Evolutionary conservation across 23 red algal species (phyloP).

Genomic region (Agarophyton chilense): DNA sequence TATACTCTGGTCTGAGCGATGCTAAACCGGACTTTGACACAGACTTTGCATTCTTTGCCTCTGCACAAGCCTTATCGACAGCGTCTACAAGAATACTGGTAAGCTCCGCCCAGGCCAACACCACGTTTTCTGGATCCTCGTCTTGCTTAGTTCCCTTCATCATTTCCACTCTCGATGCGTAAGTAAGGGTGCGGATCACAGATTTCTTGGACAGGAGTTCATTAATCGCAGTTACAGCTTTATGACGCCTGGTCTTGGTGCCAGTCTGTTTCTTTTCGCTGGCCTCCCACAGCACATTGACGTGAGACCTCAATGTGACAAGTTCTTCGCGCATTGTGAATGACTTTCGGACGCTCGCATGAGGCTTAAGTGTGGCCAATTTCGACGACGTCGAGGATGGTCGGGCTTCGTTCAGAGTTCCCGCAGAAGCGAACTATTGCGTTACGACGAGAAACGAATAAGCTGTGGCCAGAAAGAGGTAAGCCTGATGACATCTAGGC

Average conservation of each 20-base stretch:
- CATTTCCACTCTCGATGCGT: slow-evolving; percentile 53
- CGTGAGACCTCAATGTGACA: slow-evolving; percentile 23
- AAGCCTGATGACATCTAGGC: too few relatives aligned
- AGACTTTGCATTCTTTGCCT: slow-evolving; percentile 34
- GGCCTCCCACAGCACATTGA: slow-evolving; percentile 38
- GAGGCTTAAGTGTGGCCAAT: too few relatives aligned
- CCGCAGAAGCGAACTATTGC: too few relatives aligned
- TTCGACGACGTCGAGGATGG: not conserved
- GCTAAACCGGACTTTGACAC: slow-evolving; percentile 29
- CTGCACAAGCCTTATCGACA: slow-evolving; percentile 34
- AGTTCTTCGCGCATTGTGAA: slow-evolving; percentile 17
- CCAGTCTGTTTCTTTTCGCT: slow-evolving; percentile 7
- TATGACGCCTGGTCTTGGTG: slow-evolving; percentile 40
- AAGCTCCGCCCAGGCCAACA: slow-evolving; percentile 59
- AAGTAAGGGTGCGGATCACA: slow-evolving; percentile 14
- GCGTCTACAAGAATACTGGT: slow-evolving; percentile 11
- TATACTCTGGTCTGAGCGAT: slow-evolving; percentile 30
- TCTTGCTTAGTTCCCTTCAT: slow-evolving; percentile 37
- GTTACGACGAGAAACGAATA: too few relatives aligned
- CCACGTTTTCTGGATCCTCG: not conserved
- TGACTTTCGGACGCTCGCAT: not conserved
- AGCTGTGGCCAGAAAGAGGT: too few relatives aligned
- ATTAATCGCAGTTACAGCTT: slow-evolving; percentile 32
- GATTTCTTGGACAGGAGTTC: slow-evolving; percentile 49
- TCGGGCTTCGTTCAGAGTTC: not conserved